Evolutionary conservation across 139 green algal genomes (phyloP).

Genomic region (Volvox reticuliferus): DNA sequence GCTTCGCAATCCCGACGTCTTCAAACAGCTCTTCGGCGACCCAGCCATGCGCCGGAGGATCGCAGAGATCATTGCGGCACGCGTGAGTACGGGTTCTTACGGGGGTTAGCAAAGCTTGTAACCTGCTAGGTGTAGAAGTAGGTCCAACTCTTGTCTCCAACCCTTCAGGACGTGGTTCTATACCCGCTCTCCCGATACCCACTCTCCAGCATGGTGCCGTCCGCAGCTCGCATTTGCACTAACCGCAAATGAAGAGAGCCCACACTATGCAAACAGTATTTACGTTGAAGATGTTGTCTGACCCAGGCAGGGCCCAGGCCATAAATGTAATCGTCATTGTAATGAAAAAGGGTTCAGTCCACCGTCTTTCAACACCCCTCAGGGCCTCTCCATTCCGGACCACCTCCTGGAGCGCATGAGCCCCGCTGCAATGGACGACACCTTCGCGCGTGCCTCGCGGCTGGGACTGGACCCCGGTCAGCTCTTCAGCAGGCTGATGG

Average conservation of each 20-base stretch:
- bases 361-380: background rate
- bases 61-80: slow-evolving; percentile 35
- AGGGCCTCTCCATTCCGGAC: slow-evolving; percentile 41
- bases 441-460: slow-evolving; percentile 17
- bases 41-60: slow-evolving; percentile 9
- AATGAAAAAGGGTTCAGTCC: too few relatives aligned
- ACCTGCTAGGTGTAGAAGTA: too few relatives aligned
- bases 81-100: background rate
- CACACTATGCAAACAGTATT: too few relatives aligned
- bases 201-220: background rate
- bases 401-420: slow-evolving; percentile 41
- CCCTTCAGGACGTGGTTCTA: too few relatives aligned
- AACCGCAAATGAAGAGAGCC: too few relatives aligned
- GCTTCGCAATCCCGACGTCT: slow-evolving; percentile 2
- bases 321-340: too few relatives aligned
- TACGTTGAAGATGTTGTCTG: too few relatives aligned
- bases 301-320: too few relatives aligned
- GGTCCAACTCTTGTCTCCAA: too few relatives aligned
- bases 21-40: slow-evolving; percentile 38
- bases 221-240: too few relatives aligned
- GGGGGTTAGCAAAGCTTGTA: too few relatives aligned
- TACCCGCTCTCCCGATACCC: background rate
- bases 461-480: slow-evolving; percentile 46
- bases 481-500: slow-evolving; percentile 52
- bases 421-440: slow-evolving; percentile 16